Evolutionary conservation across 2,329 filamentous ascomycete genomes (phyloP), one percentile per base, ranked within the genome.

Genomic region (Talaromyces sp.): DNA sequence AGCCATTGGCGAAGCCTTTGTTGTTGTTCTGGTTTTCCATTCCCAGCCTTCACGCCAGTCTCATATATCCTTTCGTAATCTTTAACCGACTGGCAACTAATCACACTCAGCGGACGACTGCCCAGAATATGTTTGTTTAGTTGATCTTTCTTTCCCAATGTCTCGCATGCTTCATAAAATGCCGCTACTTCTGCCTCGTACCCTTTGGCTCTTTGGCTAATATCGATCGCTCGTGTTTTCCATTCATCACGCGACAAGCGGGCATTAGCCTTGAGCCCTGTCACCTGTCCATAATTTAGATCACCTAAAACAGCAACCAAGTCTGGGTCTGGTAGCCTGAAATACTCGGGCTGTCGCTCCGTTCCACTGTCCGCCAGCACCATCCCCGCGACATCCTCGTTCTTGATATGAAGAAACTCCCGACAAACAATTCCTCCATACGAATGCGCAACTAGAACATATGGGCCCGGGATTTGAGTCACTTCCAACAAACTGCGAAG

Each of bases 381-480:
- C 67, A 77, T 73, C 1, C 75, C 74, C 1, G 62, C 67, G 2
- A 77, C 68, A 7, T 69, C 63, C 2, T 63, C 63, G 0, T 65
- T 59, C 31, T 69, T 65, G 0, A 72, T 61, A 58, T 77, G 71
- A 14, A 78, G 63, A 57, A 70, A 77, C 54, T 77, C 74, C 5
- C 76, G 70, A 19, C 74, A 72, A 46, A 77, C 64, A 48, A 77
- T 71, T 0, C 67, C 75, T 8, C 76, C 76, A 56, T 75, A 78
- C 11, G 74, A 77, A 62, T 78, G 76, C 1, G 67, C 75, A 2
- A 72, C 68, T 6, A 78, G 64, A 2, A 76, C 48, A 17, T 72
- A 67, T 1, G 73, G 74, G 7, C 71, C 65, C 0, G 41, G 8
- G 0, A 74, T 59, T 0, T 63, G 31, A 11, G 62, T 65, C 4